These are phyloP conservation scores for Auricularia sp. DNA, from an alignment of 768 basidiomycete species.

Conservation along the genomic window DNA sequence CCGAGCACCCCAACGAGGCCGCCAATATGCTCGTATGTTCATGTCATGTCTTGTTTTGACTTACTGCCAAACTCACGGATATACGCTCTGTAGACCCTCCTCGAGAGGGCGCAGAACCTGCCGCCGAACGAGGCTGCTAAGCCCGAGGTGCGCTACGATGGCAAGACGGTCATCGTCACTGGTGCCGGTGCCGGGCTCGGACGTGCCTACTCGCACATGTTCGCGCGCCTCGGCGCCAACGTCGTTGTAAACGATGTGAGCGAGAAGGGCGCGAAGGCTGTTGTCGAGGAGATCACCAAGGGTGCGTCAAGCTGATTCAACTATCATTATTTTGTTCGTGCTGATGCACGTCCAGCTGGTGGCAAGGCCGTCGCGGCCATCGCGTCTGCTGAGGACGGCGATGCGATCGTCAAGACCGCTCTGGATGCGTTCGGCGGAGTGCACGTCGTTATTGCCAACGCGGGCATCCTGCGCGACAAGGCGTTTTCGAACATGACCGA, in stretches of 20 bases:
- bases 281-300: constrained; percentile 79
- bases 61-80: too few species aligned
- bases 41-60: too few species aligned
- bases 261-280: constrained; percentile 70
- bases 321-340: constrained; percentile 10
- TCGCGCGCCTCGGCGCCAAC: constrained; percentile 85
- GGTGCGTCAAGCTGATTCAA: constrained; percentile 28
- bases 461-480: constrained; percentile 89
- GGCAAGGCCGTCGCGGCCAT: constrained; percentile 79
- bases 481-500: constrained; percentile 84
- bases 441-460: constrained; percentile 85
- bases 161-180: constrained; percentile 87
- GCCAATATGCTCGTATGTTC: constrained; percentile 9
- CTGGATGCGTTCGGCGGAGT: constrained; percentile 80
- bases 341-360: constrained; percentile 43
- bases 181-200: constrained; percentile 94
- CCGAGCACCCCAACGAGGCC: not conserved
- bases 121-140: constrained; percentile 61
- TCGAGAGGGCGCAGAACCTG: constrained; percentile 32
- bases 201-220: constrained; percentile 86
- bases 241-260: constrained; percentile 94
- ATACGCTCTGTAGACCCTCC: too few species aligned
- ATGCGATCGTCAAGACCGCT: constrained; percentile 78
- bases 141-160: constrained; percentile 69
- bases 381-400: constrained; percentile 86